Evolutionary conservation across 2,329 filamentous ascomycete species (phyloP).

Genomic region (Decorospora gaudefroyi): DNA sequence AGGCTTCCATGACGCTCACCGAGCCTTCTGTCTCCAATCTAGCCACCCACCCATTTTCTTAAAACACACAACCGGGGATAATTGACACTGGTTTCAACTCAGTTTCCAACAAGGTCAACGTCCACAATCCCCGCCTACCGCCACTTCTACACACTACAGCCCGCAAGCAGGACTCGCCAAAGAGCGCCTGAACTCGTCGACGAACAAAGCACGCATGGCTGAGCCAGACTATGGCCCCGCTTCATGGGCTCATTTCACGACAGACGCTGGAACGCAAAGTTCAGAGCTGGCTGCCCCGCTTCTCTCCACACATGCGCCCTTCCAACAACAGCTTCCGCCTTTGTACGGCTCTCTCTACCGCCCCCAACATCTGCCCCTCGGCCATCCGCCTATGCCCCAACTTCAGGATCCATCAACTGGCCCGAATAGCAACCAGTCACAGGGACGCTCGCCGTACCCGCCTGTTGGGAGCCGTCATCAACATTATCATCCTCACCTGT

Average conservation of each 20-base stretch:
- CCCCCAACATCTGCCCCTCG: conserved; percentile 4
- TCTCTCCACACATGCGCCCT: conserved; percentile 19
- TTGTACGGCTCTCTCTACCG: conserved; percentile 18
- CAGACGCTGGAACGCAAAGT: conserved; percentile 21
- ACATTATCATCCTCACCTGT: conserved; percentile 16
- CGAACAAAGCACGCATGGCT: conserved; percentile 29
- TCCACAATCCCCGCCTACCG: conserved; percentile 1
- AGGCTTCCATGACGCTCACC: conserved; percentile 21
- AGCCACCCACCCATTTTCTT: conserved; percentile 10
- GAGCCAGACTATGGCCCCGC: conserved; percentile 30
- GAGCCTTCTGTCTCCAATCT: conserved; percentile 11
- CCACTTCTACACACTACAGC: conserved; percentile 1
- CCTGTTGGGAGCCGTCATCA: conserved; percentile 12
- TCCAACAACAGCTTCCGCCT: conserved; percentile 19
- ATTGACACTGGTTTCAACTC: not conserved
- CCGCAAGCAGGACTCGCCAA: not conserved
- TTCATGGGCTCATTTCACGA: conserved; percentile 25
- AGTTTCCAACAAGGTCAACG: conserved; percentile 1
- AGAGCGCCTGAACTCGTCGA: not conserved
- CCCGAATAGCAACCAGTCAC: conserved; percentile 15
- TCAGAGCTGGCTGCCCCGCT: conserved; percentile 28
- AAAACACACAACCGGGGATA: not conserved
- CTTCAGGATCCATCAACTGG: conserved; percentile 14
- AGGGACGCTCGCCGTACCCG: conserved; percentile 13
- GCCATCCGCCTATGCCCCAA: conserved; percentile 16